These are phyloP conservation scores for Soucietia sequanensis DNA, from an alignment of 805 yeast species.

Conservation along the genomic window DNA sequence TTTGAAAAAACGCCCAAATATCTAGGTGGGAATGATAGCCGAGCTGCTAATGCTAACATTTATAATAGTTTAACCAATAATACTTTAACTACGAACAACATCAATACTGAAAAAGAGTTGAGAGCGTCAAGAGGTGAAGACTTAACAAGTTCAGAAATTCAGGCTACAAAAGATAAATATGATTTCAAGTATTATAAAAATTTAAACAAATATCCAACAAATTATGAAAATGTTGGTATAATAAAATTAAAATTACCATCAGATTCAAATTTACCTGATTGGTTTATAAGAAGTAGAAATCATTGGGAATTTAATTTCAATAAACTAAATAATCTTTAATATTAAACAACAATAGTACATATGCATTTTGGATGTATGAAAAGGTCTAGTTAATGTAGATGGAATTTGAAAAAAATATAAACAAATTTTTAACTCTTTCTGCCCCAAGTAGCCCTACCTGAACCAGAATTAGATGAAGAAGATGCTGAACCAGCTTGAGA, in stretches of 20 bases:
- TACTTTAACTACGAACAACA: no score
- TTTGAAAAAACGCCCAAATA: not conserved
- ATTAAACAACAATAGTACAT: no score
- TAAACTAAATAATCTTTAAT: constrained; percentile 8
- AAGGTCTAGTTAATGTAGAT: not conserved
- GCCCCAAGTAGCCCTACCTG: constrained; percentile 26
- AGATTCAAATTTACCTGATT: constrained; percentile 63
- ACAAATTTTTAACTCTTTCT: no score
- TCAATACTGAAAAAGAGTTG: constrained; percentile 3
- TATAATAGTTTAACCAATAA: no score
- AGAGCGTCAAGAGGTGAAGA: constrained; percentile 4
- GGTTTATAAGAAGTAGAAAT: constrained; percentile 69
- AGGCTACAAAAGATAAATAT: constrained; percentile 18
- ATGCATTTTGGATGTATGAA: no score
- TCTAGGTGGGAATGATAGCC: no score
- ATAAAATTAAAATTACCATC: constrained; percentile 55
- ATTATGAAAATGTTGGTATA: constrained; percentile 35
- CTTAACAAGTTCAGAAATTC: constrained; percentile 9
- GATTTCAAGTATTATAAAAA: constrained; percentile 44
- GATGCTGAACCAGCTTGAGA: constrained; percentile 1
- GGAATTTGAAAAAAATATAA: not conserved
- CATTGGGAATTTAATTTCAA: constrained; percentile 57
- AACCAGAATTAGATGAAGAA: constrained; percentile 5
- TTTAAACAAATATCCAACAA: constrained; percentile 27
- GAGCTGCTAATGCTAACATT: no score